Base-by-base conservation (phyloP, 164 flowering plant species). In the Berberis vulgaris region DNA sequence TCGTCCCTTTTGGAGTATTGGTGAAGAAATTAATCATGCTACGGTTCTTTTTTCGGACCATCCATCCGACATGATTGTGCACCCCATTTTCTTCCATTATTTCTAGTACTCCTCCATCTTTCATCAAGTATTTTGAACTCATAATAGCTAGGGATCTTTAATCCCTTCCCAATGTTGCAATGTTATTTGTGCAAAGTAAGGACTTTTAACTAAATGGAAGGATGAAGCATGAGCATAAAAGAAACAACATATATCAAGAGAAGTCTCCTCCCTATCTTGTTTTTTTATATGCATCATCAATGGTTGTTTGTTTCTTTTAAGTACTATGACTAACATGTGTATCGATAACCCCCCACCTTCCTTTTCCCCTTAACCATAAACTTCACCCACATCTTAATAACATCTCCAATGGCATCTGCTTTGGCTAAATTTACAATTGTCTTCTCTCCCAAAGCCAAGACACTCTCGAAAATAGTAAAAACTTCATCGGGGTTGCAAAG, bases 31-130 rank as follows among this genome's bases (percentile, higher is more conserved):
- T 59, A 7, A 41, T 41, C 7, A 57, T 57, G 4, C 47, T 43
- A 4, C 47, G 11, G 2, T 11, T 43, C 45, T 8, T 43, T 8
- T 12, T 11, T 43, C 49, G 4, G 61, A 2, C 49, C 61, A 59
- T 11, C 61, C 61, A 42, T 59, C 49, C 4, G 46, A 59, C 61
- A 59, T 59, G n/a, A 59, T 59, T 1, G 47, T 59, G 38, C 61
- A 59, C 6, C 61, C 61, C 13, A 7, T 59, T 5, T 8, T 59
- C 11, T 8, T 43, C 61, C 61, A 59, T 43, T 59, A 1, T 5
- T 57, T 4, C 41, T 57, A 39, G 43, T 57, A 56, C 3, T 5
- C 44, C 8, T 6, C 10, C 39, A 43, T 59, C 57, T n/a, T 8
- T 3, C 38, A 9, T 54, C 57, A 54, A 6, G 7, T 47, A 11